Evolutionary conservation across 352 stramenopile species (phyloP).

Genomic region (Pelagophyceae sp.): DNA sequence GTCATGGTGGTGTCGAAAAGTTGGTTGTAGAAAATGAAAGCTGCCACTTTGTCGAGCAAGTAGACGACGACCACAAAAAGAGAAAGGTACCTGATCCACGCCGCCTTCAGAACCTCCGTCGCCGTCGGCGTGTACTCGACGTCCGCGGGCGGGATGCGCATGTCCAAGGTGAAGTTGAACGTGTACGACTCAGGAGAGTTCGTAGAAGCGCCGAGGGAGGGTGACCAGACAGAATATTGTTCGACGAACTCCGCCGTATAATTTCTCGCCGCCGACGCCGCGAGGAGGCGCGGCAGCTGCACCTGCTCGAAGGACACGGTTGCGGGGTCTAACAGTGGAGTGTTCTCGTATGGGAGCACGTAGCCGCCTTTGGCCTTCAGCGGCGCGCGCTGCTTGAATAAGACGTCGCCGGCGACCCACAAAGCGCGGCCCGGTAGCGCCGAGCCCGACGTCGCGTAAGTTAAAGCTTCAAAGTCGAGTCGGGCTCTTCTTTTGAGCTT

Average conservation of each 20-base stretch:
- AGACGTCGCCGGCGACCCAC: constrained; percentile 53
- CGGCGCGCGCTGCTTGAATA: constrained; percentile 44
- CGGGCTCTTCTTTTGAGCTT: constrained; percentile 46
- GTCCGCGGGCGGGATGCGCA: constrained; percentile 31
- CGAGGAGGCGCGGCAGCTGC: background rate
- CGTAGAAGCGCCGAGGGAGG: background rate
- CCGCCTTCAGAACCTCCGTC: constrained; percentile 36
- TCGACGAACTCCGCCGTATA: constrained; percentile 26
- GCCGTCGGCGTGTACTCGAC: constrained; percentile 35
- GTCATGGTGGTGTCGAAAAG: constrained; percentile 30
- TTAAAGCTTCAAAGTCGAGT: constrained; percentile 58
- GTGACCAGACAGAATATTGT: constrained; percentile 27
- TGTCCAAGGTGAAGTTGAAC: constrained; percentile 34
- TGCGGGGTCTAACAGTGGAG: background rate
- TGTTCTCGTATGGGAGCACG: constrained; percentile 9
- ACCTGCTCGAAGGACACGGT: background rate
- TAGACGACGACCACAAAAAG: constrained; percentile 32
- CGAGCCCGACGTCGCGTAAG: constrained; percentile 40
- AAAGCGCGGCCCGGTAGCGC: constrained; percentile 40
- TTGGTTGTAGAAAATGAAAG: constrained; percentile 31
- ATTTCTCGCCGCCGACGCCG: constrained; percentile 15
- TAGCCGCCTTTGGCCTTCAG: constrained; percentile 46
- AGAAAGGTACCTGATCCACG: constrained; percentile 38
- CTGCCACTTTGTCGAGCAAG: constrained; percentile 33
- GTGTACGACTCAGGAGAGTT: no score